Percentiles rank a stretch among this genome's conserved stretches.
These are phyloP conservation scores for Naganishia friedmannii DNA, from an alignment of 768 basidiomycete species.

Conservation along the genomic window DNA sequence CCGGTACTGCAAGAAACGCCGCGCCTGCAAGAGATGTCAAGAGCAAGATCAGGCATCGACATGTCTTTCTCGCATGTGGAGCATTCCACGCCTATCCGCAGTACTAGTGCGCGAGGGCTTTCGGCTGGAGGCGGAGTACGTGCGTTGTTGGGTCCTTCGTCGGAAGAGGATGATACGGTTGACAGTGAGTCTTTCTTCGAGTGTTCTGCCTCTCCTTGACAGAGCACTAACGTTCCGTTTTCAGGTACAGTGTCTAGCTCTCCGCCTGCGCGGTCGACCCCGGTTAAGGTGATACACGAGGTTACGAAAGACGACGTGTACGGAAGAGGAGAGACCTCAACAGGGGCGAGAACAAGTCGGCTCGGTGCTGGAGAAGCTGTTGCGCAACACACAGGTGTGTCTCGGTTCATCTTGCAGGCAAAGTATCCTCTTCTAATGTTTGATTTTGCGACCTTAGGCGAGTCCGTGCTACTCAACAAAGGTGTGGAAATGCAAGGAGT, in stretches of 20 bases:
- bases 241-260: constrained; percentile 15
- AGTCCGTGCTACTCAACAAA: neutral
- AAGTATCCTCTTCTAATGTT: neutral
- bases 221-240: neutral
- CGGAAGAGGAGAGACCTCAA: neutral
- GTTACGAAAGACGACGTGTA: neutral
- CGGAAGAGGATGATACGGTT: constrained; percentile 13
- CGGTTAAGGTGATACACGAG: neutral
- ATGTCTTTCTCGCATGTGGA: constrained; percentile 12
- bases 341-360: neutral
- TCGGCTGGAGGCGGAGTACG: neutral
- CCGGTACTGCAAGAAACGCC: neutral
- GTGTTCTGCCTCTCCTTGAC: neutral
- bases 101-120: neutral
- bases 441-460: neutral
- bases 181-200: neutral
- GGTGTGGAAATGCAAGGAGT: neutral
- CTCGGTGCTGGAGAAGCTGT: neutral
- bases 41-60: neutral
- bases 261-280: neutral
- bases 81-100: constrained; percentile 5
- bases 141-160: neutral
- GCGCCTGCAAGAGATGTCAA: neutral
- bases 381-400: neutral
- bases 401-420: neutral